Evolutionary conservation across 2,329 filamentous ascomycete genomes (phyloP).

Genomic region (Sporothrix brunneoviolacea): DNA sequence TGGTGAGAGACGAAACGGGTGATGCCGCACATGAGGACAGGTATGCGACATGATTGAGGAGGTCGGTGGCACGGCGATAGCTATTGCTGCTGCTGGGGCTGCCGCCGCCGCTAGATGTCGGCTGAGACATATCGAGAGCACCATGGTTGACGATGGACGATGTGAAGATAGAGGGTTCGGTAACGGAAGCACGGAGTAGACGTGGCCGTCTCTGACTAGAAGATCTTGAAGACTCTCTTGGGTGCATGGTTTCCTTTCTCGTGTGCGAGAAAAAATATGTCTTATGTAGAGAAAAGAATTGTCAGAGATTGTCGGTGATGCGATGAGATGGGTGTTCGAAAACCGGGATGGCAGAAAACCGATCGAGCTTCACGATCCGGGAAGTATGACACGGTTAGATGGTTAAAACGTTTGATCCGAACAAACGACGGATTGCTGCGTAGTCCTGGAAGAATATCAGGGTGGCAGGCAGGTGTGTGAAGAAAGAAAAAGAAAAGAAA

Average conservation of each 20-base stretch:
- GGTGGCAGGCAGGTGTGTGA: no score
- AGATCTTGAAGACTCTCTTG: constrained; percentile 33
- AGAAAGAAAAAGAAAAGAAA: neutral
- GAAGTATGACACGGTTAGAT: no score
- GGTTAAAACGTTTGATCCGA: no score
- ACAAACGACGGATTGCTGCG: no score
- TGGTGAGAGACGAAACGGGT: constrained; percentile 1
- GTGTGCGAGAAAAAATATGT: constrained; percentile 6
- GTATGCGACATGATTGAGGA: constrained; percentile 48
- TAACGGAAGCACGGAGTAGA: constrained; percentile 48
- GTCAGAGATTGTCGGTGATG: no score
- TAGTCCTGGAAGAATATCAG: no score
- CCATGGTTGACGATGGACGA: constrained; percentile 47
- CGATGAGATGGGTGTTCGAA: no score
- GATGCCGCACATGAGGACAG: constrained; percentile 29
- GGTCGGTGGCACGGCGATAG: constrained; percentile 43
- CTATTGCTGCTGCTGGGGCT: neutral
- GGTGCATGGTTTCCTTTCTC: no score
- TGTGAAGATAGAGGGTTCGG: constrained; percentile 53
- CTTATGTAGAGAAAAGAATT: neutral
- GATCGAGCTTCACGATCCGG: no score
- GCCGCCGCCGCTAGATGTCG: constrained; percentile 22
- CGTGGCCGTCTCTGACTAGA: constrained; percentile 41
- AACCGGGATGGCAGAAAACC: no score
- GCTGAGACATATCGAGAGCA: constrained; percentile 42